Percentiles rank a stretch among this genome's conserved stretches.
phyloP scores from a whole-genome alignment of 768 basidiomycete species.

The Leccinellum rugosiceps region DNA sequence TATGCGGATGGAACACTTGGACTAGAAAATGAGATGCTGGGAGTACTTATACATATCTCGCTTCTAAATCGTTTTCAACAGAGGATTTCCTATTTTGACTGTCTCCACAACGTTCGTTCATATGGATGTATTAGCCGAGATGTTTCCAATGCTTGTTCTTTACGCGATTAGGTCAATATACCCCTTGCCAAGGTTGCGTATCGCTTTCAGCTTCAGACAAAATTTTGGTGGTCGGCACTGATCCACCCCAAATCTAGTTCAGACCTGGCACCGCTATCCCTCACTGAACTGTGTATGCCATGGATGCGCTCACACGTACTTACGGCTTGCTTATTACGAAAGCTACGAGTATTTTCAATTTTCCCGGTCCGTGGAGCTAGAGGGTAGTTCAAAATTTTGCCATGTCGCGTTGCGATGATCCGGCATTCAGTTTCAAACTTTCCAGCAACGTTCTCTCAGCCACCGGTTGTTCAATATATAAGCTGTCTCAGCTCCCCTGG shows the following conservation, averaged over 20 bases:
- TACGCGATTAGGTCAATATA: background rate
- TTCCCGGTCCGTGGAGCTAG: constrained; percentile 1
- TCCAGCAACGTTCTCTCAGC: constrained; percentile 18
- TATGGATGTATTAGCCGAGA: background rate
- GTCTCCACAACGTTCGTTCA: background rate
- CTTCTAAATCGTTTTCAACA: background rate
- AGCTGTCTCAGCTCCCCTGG: background rate
- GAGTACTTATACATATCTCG: background rate
- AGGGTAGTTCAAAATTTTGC: background rate
- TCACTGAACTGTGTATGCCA: too few relatives aligned
- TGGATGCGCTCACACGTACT: constrained; percentile 1
- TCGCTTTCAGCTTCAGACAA: background rate
- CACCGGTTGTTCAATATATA: constrained; percentile 24
- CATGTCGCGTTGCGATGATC: constrained; percentile 1
- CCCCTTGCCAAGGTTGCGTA: background rate
- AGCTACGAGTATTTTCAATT: background rate
- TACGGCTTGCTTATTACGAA: constrained; percentile 10
- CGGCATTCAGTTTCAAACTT: background rate
- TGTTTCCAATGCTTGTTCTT: background rate
- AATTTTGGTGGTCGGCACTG: background rate
- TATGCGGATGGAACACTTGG: background rate
- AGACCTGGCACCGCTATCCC: background rate
- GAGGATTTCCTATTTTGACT: background rate
- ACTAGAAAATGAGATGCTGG: background rate
- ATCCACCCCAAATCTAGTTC: background rate